Evolutionary conservation across 495 filamentous ascomycete genomes (phyloP).

Genomic region (Penicillium parvum): DNA sequence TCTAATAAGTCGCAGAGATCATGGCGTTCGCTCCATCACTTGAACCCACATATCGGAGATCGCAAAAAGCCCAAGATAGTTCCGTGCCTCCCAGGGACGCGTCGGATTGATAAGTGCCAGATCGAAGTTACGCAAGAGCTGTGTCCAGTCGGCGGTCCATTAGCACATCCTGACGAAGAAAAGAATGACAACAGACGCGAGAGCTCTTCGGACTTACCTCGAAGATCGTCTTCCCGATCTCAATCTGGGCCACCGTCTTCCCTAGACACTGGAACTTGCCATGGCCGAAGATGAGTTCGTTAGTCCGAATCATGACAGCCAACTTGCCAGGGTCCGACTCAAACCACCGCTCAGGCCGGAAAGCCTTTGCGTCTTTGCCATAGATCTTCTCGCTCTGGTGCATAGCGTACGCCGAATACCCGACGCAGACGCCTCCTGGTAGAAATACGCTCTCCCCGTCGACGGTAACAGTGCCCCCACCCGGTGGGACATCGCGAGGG

Average conservation of each 20-base stretch:
- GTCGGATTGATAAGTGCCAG: slow-evolving; percentile 47
- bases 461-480: slow-evolving; percentile 47
- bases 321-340: slow-evolving; percentile 41
- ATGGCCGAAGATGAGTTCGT: slow-evolving; percentile 39
- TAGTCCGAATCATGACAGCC: slow-evolving; percentile 46
- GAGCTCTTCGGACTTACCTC: too few relatives aligned
- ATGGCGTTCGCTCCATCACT: slow-evolving; percentile 11
- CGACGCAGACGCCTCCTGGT: slow-evolving; percentile 49
- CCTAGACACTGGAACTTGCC: slow-evolving; percentile 38
- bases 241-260: slow-evolving; percentile 30
- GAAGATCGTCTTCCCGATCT: slow-evolving; percentile 52
- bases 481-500: slow-evolving; percentile 40
- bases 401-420: slow-evolving; percentile 46
- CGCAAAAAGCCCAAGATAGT: slow-evolving; percentile 22
- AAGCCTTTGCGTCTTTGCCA: slow-evolving; percentile 57
- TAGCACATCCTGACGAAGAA: slow-evolving; percentile 5
- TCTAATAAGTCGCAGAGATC: not conserved
- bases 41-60: slow-evolving; percentile 28
- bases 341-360: slow-evolving; percentile 64
- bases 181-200: too few relatives aligned
- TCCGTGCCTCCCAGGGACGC: slow-evolving; percentile 34
- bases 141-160: slow-evolving; percentile 9
- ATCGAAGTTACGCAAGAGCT: slow-evolving; percentile 54
- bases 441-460: slow-evolving; percentile 36
- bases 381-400: slow-evolving; percentile 51